Conservation (phyloP, 805 yeast genomes). For the Hanseniaspora mollemarum region DNA sequence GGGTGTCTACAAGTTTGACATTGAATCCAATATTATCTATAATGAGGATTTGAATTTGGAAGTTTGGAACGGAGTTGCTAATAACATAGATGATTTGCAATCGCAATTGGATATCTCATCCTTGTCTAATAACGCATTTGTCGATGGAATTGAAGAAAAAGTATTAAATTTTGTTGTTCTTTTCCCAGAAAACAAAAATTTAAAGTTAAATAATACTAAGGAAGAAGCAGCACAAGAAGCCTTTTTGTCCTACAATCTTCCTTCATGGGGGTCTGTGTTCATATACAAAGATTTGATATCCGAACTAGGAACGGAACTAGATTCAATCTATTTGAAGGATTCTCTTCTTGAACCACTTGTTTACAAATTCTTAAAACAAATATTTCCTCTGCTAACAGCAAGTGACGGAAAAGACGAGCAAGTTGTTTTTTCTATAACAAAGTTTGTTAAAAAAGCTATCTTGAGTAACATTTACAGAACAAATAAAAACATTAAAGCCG, state of each 20-base stretch:
- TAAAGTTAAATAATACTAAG: conserved; percentile 28
- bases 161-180: conserved; percentile 55
- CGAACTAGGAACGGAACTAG: neutral
- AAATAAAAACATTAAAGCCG: conserved; percentile 14
- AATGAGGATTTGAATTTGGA: conserved; percentile 34
- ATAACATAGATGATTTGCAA: conserved; percentile 36
- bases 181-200: conserved; percentile 24
- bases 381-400: conserved; percentile 62
- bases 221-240: conserved; percentile 24
- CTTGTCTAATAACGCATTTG: conserved; percentile 42
- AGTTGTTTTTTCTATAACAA: neutral
- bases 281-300: conserved; percentile 32
- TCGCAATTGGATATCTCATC: conserved; percentile 76
- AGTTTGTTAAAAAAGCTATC: neutral
- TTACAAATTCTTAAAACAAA: conserved; percentile 62
- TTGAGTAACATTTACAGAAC: conserved; percentile 10
- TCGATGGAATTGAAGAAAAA: conserved; percentile 43
- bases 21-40: conserved; percentile 70
- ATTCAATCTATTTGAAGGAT: conserved; percentile 25
- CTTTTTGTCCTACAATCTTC: conserved; percentile 44
- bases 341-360: conserved; percentile 45
- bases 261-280: conserved; percentile 72
- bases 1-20: conserved; percentile 54
- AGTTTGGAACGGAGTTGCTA: conserved; percentile 22
- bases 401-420: conserved; percentile 42